Conservation (phyloP, 1,284 basidiomycete species). For the Sporisorium iseilematis-ciliati region DNA sequence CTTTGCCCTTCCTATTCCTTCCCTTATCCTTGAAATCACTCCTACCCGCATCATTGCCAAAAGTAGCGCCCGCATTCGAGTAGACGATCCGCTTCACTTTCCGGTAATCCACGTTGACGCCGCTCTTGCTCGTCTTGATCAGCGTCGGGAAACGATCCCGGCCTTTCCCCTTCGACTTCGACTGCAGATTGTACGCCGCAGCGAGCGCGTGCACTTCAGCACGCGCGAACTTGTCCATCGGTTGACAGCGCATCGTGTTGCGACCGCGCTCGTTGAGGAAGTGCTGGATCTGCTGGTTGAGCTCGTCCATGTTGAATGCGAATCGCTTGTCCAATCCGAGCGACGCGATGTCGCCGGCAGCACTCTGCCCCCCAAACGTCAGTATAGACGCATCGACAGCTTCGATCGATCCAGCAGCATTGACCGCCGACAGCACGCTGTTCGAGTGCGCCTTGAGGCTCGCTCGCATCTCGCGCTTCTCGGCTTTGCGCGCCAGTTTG, state of each 20-base stretch:
- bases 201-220: conserved; percentile 68
- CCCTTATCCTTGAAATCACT: conserved; percentile 40
- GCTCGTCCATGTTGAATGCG: conserved; percentile 55
- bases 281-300: conserved; percentile 59
- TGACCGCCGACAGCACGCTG: conserved; percentile 31
- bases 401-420: conserved; percentile 39
- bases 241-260: conserved; percentile 63
- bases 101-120: conserved; percentile 41
- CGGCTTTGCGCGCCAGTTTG: conserved; percentile 53
- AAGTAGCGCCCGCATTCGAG: conserved; percentile 46
- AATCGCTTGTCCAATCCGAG: conserved; percentile 36
- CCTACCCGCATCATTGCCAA: conserved; percentile 48
- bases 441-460: conserved; percentile 48
- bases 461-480: conserved; percentile 49
- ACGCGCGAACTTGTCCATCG: conserved; percentile 67
- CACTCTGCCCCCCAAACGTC: conserved; percentile 27
- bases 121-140: conserved; percentile 63
- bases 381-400: conserved; percentile 34
- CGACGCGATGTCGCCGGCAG: conserved; percentile 23
- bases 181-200: conserved; percentile 59
- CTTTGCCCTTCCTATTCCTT: conserved; percentile 32
- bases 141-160: conserved; percentile 61
- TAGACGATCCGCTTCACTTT: conserved; percentile 53
- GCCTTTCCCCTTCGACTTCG: conserved; percentile 60
- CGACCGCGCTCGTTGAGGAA: conserved; percentile 54